Evolutionary conservation across 352 stramenopile genomes (phyloP), one percentile per base, ranked within the genome.

Genomic region (Phytophthora quininea): DNA sequence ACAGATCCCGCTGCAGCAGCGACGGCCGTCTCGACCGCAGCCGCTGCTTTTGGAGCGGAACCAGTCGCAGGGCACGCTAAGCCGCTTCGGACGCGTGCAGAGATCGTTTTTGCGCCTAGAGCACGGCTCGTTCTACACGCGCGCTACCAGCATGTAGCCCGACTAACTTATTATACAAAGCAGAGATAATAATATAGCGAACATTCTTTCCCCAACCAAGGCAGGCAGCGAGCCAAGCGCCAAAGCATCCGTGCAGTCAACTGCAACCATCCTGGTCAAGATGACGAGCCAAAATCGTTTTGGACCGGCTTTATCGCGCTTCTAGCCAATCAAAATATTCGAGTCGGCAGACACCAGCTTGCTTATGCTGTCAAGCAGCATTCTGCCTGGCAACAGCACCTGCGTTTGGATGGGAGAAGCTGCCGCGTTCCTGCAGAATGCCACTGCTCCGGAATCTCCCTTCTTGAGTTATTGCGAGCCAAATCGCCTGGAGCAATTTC

Each of bases 91-190:
- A 5, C 71, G 62, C 15, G 70, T 71, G 1, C 74, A 78, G 48
- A 45, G 74, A 30, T 77, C 72, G 46, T 82, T 79, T 48, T 55
- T 78, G 49, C 70, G 74, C 15, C 52, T 74, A 12, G 74, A 82
- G 27, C 70, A 82, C 62, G 74, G 74, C 48, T 79, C 74, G 24
- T 82, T 82, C 54, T 82, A 82, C 67, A 71, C 74, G 29, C 67
- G 71, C 12, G 71, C 71, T 14, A 78, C 71, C 7, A 78, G 71
- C 62, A 76, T 76, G 71, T 78, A 78, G 63, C 35, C 19, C 15
- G 40, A 42, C 30, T 77, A 77, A 77, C 45, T 77, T 77, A 77
- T 74, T 77, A 58, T 52, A 56, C 64, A 62, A 67, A 56, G 65
- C 62, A 67, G 63, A 27, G 51, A 64, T 27, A 64, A 33, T 45